A percentile compares a stretch with the other conserved stretches of the same genome.
Evolutionary conservation across 331 rosid genomes (phyloP).

Genomic region (Pyrus hybrid): DNA sequence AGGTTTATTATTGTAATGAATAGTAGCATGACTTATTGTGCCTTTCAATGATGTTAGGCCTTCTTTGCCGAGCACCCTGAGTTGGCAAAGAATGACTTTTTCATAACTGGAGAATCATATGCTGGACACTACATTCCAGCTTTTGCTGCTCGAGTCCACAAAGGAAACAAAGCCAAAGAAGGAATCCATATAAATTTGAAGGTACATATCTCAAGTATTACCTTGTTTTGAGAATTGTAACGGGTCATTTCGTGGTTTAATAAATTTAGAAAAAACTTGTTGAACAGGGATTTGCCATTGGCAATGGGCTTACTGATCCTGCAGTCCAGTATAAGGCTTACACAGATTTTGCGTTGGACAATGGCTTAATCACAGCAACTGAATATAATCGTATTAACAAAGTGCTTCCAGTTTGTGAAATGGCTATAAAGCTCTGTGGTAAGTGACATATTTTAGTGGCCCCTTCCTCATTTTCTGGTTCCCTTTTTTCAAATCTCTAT

Average conservation of each 20-base stretch:
- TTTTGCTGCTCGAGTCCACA: constrained; percentile 84
- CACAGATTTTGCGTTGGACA: constrained; percentile 80
- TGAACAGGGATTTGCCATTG: constrained; percentile 93
- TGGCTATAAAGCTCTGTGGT: constrained; percentile 83
- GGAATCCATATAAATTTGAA: constrained; percentile 87
- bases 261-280: constrained; percentile 16
- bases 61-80: constrained; percentile 77
- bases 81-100: constrained; percentile 67
- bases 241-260: background rate
- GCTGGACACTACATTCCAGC: constrained; percentile 99
- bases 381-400: constrained; percentile 55
- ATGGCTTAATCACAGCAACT: constrained; percentile 57
- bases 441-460: constrained; percentile 17
- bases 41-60: constrained; percentile 38
- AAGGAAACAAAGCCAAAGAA: constrained; percentile 87
- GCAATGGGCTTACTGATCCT: constrained; percentile 97
- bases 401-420: constrained; percentile 73
- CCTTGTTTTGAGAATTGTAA: background rate
- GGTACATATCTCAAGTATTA: constrained; percentile 31
- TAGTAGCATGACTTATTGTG: constrained; percentile 1
- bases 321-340: constrained; percentile 87
- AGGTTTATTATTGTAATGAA: background rate
- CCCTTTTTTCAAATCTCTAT: background rate
- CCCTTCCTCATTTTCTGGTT: background rate
- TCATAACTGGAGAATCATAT: constrained; percentile 93